Evolutionary conservation across 306 rosid genomes (phyloP), one percentile per base, ranked within the genome.

Genomic region (Lithocarpus polystachyus): DNA sequence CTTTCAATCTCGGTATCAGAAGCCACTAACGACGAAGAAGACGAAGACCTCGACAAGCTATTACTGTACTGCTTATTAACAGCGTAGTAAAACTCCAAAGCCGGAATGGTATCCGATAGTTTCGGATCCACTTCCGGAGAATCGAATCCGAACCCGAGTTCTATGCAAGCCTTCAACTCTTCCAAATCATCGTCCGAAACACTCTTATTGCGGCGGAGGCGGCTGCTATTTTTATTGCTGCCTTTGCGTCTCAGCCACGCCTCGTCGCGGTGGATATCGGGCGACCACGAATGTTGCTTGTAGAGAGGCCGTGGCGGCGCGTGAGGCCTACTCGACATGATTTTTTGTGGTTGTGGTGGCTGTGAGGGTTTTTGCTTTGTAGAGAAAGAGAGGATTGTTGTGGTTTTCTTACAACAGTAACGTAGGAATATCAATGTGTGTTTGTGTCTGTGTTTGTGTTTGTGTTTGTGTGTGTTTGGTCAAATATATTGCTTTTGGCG

Each of bases 101-200:
- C 96, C 0, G 97, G 97, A 23, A 94, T 80, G 0, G 96, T 87
- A 5, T 80, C 10, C 5, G 87, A 80, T 0, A 94, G 81, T 8
- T 89, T 89, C 20, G 79, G 86, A 82, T 92, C 90, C 2, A 80
- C 24, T 23, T 89, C 88, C 1, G 87, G 85, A 19, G 97, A 89
- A 53, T 90, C 92, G 75, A 92, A 90, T 70, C 76, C 86, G 72
- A 88, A 88, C 1, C 98, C 98, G 40, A 94, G 90, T 56, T 92
- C 98, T 22, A 94, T 43, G 82, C 98, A 94, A 4, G 91, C 98
- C 28, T 92, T 94, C 35, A 94, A 75, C 52, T 94, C 98, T 0
- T 92, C 84, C 45, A 94, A 40, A 40, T 94, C 94, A 22, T 92
- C 91, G 68, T 89, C 91, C 22, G 91, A 86, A 6, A 94, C 71